Evolutionary conservation across 768 basidiomycete species (phyloP), one percentile per base, ranked within the genome.

Genomic region (Dendrothele bispora): DNA sequence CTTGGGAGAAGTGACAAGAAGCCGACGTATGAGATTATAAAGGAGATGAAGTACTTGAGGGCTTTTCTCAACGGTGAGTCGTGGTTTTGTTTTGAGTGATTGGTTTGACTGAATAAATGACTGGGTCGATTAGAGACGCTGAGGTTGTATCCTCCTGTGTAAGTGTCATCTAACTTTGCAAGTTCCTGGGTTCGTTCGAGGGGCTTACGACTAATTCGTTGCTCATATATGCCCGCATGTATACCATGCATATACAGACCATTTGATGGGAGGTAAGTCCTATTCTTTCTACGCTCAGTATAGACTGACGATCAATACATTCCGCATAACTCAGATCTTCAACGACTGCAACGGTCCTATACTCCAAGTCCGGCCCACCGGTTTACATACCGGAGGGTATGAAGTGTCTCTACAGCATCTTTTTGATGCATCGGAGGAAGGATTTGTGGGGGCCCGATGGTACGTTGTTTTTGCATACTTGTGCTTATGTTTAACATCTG

Each of bases 21-120:
- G n/a, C n/a, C n/a, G n/a, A n/a, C n/a, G n/a, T n/a, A n/a, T n/a
- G n/a, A n/a, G n/a, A n/a, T n/a, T n/a, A n/a, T n/a, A n/a, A n/a
- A n/a, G n/a, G n/a, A n/a, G n/a, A n/a, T n/a, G n/a, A n/a, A n/a
- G n/a, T n/a, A n/a, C n/a, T n/a, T n/a, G n/a, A n/a, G n/a, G 6
- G 74, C 77, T 22, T 70, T 74, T 21, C 61, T 75, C 28, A 74
- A 75, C 48, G 74, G 73, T 73, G 27, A 7, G 62, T 48, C 35
- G 20, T 50, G 1, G 10, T 7, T 18, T 38, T 7, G 24, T 61
- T 48, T 35, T 8, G 11, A 11, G 14, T 22, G 18, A 18, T 17
- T 15, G 25, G 11, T 24, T 15, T 36, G 21, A n/a, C 21, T 35
- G 22, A 39, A 26, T 14, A n/a, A n/a, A n/a, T n/a, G n/a, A 18